Evolutionary conservation across 2,329 filamentous ascomycete genomes (phyloP).

Genomic region (Fusarium acutatum): DNA sequence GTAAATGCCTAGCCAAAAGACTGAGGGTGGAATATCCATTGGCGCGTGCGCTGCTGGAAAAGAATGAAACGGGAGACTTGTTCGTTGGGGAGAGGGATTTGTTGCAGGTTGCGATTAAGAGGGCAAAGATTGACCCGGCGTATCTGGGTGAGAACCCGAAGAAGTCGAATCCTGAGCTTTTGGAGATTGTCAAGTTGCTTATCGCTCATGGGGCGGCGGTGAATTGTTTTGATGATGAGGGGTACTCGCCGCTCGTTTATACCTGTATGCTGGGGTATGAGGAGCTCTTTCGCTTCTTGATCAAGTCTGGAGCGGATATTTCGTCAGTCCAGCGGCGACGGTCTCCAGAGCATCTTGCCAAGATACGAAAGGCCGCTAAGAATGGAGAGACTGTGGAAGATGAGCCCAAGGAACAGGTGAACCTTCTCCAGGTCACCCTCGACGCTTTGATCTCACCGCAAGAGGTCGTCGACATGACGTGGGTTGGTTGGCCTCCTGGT

Average conservation of each 20-base stretch:
- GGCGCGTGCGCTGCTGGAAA: neutral
- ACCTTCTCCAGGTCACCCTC: conserved; percentile 4
- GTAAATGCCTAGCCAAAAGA: neutral
- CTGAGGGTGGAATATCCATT: neutral
- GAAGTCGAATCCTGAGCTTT: conserved; percentile 7
- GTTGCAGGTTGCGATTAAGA: neutral
- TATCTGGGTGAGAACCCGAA: neutral
- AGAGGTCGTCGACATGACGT: neutral
- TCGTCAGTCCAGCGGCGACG: neutral
- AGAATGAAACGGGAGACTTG: neutral
- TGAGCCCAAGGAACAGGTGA: neutral
- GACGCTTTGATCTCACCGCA: conserved; percentile 20
- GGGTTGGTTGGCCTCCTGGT: conserved; percentile 11
- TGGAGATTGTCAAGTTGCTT: neutral
- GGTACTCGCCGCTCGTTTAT: conserved; percentile 6
- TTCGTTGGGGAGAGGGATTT: neutral
- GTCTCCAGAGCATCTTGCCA: neutral
- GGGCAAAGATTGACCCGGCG: neutral
- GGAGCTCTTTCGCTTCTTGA: neutral
- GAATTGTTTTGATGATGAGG: neutral
- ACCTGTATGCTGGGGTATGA: conserved; percentile 7
- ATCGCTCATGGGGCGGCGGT: neutral
- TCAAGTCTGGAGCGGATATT: neutral
- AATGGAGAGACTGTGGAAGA: neutral
- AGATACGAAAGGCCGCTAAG: neutral